Evolutionary conservation across 1,284 basidiomycete species (phyloP).

Genomic region (Bjerkandera adusta): DNA sequence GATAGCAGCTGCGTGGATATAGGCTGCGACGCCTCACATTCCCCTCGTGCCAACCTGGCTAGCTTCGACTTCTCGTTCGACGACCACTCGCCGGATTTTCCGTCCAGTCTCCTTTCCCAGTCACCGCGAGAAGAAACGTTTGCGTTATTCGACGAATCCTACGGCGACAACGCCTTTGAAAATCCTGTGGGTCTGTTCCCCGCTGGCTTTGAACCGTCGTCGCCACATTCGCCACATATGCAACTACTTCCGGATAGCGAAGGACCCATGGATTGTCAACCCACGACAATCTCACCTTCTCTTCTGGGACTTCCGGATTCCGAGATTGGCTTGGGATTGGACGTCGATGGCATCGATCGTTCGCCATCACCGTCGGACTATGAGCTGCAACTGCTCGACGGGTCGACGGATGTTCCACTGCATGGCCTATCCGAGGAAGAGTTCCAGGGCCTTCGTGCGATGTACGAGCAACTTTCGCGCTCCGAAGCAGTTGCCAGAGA

Average conservation of each 20-base stretch:
- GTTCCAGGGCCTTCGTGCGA: conserved; percentile 32
- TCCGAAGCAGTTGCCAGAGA: conserved; percentile 40
- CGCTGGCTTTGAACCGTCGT: conserved; percentile 11
- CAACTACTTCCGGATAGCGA: conserved; percentile 9
- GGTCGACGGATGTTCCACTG: conserved; percentile 39
- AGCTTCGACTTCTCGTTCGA: too few relatives aligned
- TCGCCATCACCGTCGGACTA: conserved; percentile 48
- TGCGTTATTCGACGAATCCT: conserved; percentile 3
- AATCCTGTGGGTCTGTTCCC: too few relatives aligned
- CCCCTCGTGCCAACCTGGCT: neutral
- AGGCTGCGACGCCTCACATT: neutral
- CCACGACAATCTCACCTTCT: conserved; percentile 16
- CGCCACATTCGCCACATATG: conserved; percentile 15
- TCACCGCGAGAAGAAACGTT: neutral
- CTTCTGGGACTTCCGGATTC: conserved; percentile 20
- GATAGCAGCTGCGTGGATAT: conserved; percentile 3
- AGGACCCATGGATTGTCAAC: neutral
- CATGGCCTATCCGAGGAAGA: conserved; percentile 28
- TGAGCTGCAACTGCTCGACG: conserved; percentile 32
- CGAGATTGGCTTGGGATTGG: conserved; percentile 24
- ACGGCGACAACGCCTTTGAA: neutral
- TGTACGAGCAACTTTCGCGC: conserved; percentile 37
- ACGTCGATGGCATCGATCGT: conserved; percentile 32
- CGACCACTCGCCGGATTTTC: neutral
- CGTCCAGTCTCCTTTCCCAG: neutral